Conservation (phyloP, 257 asterid genomes). For the Solanum lignicaule region DNA sequence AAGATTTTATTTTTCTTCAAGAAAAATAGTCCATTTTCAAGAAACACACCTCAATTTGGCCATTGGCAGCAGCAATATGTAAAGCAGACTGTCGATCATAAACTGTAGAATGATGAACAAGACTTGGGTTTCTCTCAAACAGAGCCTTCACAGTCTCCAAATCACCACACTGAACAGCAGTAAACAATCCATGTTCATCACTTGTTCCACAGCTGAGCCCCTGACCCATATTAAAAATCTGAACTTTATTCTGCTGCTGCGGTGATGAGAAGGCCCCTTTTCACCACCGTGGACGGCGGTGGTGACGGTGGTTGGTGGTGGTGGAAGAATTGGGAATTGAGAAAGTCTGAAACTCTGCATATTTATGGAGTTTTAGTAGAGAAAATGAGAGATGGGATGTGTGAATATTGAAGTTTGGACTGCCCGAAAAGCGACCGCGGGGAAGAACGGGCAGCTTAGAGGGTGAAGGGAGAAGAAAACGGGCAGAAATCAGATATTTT, state of each 20-base stretch:
- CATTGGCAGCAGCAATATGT: conserved; percentile 97
- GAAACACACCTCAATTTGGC: conserved; percentile 84
- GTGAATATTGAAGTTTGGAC: conserved; percentile 24
- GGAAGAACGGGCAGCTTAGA: conserved; percentile 22
- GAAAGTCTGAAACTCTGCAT: conserved; percentile 12
- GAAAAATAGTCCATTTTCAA: background rate
- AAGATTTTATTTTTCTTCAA: background rate
- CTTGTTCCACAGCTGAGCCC: conserved; percentile 66
- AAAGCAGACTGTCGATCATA: conserved; percentile 71
- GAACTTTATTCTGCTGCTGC: background rate
- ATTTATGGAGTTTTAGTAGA: conserved; percentile 9
- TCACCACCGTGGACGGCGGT: conserved; percentile 43
- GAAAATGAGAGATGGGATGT: background rate
- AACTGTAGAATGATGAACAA: conserved; percentile 38
- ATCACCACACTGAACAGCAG: conserved; percentile 73
- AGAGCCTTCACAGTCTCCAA: conserved; percentile 42
- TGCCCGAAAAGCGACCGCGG: conserved; percentile 33
- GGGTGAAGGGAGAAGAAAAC: conserved; percentile 13
- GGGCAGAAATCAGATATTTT: conserved; percentile 66
- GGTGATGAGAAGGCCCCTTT: background rate
- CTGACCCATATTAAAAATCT: conserved; percentile 52
- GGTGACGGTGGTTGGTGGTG: conserved; percentile 21
- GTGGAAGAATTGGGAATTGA: background rate
- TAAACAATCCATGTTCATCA: conserved; percentile 61
- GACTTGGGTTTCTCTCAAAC: conserved; percentile 31